Percentiles rank a stretch among this genome's conserved stretches.
These are phyloP conservation scores for Acanthochlamys bracteata DNA, from an alignment of 106 monocot genomes.

Conservation along the genomic window DNA sequence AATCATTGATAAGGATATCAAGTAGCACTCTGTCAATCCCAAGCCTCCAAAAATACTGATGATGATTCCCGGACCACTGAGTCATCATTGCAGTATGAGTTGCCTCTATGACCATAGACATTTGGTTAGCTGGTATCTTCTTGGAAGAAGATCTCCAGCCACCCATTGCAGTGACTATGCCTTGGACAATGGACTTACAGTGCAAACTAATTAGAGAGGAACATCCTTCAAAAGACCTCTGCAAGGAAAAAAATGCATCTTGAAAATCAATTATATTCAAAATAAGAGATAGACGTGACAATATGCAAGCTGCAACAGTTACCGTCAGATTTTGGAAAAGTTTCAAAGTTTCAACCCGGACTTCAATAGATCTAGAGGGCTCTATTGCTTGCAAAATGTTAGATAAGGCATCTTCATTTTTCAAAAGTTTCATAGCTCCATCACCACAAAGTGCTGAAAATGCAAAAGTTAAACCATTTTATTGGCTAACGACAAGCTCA, in stretches of 20 bases:
- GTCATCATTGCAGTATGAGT: constrained; percentile 47
- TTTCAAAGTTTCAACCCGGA: constrained; percentile 48
- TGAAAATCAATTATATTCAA: neutral
- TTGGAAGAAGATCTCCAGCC: constrained; percentile 27
- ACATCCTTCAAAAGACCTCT: constrained; percentile 62
- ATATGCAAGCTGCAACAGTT: neutral
- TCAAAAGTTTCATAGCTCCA: constrained; percentile 45
- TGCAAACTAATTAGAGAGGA: constrained; percentile 24
- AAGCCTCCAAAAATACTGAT: constrained; percentile 60
- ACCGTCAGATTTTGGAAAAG: constrained; percentile 55
- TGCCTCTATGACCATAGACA: constrained; percentile 49
- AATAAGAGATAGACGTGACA: neutral
- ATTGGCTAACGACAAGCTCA: neutral
- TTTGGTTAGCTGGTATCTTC: constrained; percentile 36
- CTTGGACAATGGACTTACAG: constrained; percentile 47
- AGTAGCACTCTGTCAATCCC: constrained; percentile 44
- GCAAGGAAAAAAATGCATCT: constrained; percentile 4
- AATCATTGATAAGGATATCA: constrained; percentile 47
- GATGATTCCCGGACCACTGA: constrained; percentile 63
- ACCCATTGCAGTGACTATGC: constrained; percentile 50
- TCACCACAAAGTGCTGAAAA: constrained; percentile 85
- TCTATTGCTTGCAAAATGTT: constrained; percentile 27
- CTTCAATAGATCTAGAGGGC: constrained; percentile 10
- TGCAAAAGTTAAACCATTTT: neutral
- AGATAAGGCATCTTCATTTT: constrained; percentile 34